These are phyloP conservation scores for Auricularia cornea DNA, from an alignment of 768 basidiomycete species.

Conservation along the genomic window DNA sequence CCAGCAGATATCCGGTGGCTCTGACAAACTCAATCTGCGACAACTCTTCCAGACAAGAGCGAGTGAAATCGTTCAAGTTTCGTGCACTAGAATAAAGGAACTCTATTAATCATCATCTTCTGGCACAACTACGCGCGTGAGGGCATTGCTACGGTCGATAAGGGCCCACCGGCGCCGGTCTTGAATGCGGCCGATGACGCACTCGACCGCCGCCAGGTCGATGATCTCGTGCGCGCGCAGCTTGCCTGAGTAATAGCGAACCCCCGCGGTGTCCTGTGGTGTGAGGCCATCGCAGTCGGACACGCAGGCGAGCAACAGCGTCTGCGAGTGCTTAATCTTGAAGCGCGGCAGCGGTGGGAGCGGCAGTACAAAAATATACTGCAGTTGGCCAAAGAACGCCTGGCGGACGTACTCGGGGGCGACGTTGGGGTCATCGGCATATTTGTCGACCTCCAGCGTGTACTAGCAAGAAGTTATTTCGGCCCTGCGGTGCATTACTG, in stretches of 20 bases:
- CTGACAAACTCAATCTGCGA: too few species aligned
- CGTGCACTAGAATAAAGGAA: background rate
- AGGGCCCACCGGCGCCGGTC: slow-evolving; percentile 13
- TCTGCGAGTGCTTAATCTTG: slow-evolving; percentile 12
- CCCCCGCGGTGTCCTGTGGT: slow-evolving; percentile 8
- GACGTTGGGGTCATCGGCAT: slow-evolving; percentile 10
- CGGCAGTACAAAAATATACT: slow-evolving; percentile 22
- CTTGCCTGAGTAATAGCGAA: slow-evolving; percentile 7
- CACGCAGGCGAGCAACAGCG: slow-evolving; percentile 15
- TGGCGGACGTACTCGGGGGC: background rate
- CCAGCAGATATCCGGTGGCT: too few species aligned
- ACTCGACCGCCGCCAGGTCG: slow-evolving; percentile 18
- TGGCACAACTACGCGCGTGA: slow-evolving; percentile 6
- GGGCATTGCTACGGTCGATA: slow-evolving; percentile 18
- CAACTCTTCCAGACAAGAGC: too few species aligned
- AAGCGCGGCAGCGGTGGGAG: slow-evolving; percentile 12
- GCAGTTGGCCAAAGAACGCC: slow-evolving; percentile 28
- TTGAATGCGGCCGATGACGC: slow-evolving; percentile 17
- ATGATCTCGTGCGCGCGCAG: slow-evolving; percentile 13
- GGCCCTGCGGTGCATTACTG: background rate
- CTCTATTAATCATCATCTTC: background rate
- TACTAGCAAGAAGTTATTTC: slow-evolving; percentile 18
- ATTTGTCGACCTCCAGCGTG: slow-evolving; percentile 23
- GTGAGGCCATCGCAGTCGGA: background rate
- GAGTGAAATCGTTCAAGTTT: too few species aligned